Percentiles rank a stretch among this genome's conserved stretches.
phyloP scores from a whole-genome alignment of 73 alveolate species.

The Tetrahymena malaccensis region DNA sequence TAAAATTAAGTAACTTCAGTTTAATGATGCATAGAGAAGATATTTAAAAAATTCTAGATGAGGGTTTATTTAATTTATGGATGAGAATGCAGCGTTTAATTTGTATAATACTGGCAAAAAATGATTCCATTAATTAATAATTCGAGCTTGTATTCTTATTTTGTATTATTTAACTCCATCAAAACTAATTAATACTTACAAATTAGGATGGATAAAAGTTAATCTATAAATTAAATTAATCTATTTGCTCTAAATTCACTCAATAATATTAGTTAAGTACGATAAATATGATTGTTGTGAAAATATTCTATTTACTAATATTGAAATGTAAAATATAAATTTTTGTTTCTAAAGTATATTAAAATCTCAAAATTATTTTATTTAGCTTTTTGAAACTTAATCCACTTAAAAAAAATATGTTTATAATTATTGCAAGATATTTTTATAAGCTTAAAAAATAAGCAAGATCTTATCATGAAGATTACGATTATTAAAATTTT shows the following conservation, averaged over 20 bases:
- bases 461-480: too few relatives aligned
- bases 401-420: too few relatives aligned
- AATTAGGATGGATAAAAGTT: not conserved
- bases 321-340: too few relatives aligned
- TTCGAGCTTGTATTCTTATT: not conserved
- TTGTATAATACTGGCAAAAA: not conserved
- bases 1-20: not conserved
- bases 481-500: too few relatives aligned
- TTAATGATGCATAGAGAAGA: not conserved
- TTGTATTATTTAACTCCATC: not conserved
- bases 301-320: not conserved
- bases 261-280: not conserved
- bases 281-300: not conserved
- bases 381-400: too few relatives aligned
- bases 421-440: too few relatives aligned
- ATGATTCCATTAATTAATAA: not conserved
- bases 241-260: not conserved
- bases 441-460: too few relatives aligned
- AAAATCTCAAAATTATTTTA: too few relatives aligned
- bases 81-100: too few relatives aligned
- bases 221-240: too few relatives aligned
- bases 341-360: too few relatives aligned
- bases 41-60: not conserved
- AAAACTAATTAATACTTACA: not conserved
- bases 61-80: too few relatives aligned